Conservation (phyloP, 306 rosid genomes). For the Rosa persica region DNA sequence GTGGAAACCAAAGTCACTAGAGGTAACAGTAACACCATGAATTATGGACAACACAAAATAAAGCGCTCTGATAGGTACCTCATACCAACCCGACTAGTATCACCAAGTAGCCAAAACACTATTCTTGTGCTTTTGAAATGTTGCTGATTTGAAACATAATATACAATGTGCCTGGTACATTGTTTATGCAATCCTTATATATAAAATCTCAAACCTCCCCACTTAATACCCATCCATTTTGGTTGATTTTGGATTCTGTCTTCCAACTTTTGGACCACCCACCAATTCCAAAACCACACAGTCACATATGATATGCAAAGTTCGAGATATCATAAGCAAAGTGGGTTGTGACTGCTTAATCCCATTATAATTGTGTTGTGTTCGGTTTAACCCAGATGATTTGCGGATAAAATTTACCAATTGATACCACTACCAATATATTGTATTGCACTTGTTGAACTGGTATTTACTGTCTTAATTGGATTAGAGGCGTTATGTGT, state of each 20-base stretch:
- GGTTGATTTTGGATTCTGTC: neutral
- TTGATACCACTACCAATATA: neutral
- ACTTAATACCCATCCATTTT: neutral
- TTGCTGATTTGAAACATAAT: neutral
- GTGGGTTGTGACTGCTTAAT: neutral
- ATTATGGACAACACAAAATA: constrained; percentile 9
- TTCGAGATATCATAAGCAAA: neutral
- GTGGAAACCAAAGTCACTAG: constrained; percentile 20
- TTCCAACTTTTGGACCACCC: neutral
- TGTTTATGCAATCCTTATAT: neutral
- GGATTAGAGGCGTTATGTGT: neutral
- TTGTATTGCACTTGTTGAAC: neutral
- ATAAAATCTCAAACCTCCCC: neutral
- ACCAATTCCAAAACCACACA: neutral
- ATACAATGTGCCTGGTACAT: neutral
- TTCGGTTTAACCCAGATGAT: neutral
- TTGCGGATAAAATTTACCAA: neutral
- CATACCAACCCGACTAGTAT: constrained; percentile 23
- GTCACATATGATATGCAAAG: neutral
- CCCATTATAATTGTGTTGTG: neutral
- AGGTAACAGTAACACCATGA: constrained; percentile 6
- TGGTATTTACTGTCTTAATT: neutral
- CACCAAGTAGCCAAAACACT: constrained; percentile 6
- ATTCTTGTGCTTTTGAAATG: neutral
- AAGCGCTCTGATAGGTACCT: constrained; percentile 13